Evolutionary conservation across 2,329 filamentous ascomycete genomes (phyloP), one percentile per base, ranked within the genome.

Genomic region (Thielaviopsis musarum): DNA sequence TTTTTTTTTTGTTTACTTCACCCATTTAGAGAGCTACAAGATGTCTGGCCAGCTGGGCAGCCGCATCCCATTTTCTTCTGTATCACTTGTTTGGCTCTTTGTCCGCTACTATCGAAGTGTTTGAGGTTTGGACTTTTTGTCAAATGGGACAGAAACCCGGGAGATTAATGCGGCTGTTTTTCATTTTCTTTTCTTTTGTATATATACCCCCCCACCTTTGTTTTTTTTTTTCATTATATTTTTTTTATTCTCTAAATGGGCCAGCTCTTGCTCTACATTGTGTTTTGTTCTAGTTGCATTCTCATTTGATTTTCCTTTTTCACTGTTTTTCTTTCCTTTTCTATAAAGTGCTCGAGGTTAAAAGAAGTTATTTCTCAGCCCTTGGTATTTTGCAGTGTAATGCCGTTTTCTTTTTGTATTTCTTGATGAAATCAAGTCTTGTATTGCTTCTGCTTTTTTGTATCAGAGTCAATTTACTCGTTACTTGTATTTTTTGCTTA

Each of bases 81-180:
- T 34, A 34, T 34, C 5, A 34, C 30, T 15, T 52, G 12, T 56
- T 45, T 21, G 54, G 30, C 22, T 22, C 34, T 22, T 17, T 56
- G 34, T 17, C 24, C 22, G 49, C 28, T 19, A 30, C 34, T 22
- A 56, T 59, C 53, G 56, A 58, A 58, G 56, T 58, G 56, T 58
- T 58, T 49, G 56, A 58, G 56, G 49, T 34, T 34, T 34, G 30
- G 30, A 34, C 30, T 34, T 34, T 34, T 34, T 34, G 30, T 34
- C 10, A 34, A 34, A 34, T 34, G 9, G 30, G 30, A 34, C 30
- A 34, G 30, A 34, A 34, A 34, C 30, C 6, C 30, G 30, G 30
- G 30, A 34, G 9, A 34, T 34, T 34, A 7, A 34, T 34, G 10
- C 30, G 30, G 30, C 30, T 34, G 30, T 34, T 10, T 54, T n/a